phyloP scores from a whole-genome alignment of 2,329 filamentous ascomycete species.

The Sporothrix brunneoviolacea region DNA sequence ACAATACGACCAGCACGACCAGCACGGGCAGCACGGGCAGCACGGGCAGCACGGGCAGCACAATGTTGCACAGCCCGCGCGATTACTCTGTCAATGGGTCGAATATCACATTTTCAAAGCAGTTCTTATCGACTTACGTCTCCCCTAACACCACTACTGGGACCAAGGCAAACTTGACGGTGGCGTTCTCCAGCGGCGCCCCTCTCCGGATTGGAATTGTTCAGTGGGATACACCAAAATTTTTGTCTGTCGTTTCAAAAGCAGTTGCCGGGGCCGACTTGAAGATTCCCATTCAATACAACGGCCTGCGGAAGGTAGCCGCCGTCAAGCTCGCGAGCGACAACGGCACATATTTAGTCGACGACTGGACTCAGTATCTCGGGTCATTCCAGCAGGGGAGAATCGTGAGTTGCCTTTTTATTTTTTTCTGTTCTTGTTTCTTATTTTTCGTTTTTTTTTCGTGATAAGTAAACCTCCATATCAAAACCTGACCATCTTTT shows the following conservation, averaged over 20 bases:
- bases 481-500: too few relatives aligned
- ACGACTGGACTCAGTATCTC: constrained; percentile 50
- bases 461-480: too few relatives aligned
- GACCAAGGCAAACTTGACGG: constrained; percentile 42
- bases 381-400: constrained; percentile 45
- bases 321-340: constrained; percentile 43
- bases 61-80: too few relatives aligned
- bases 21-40: too few relatives aligned
- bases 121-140: constrained; percentile 41
- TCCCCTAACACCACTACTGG: constrained; percentile 35
- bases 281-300: constrained; percentile 44
- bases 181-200: constrained; percentile 46
- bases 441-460: too few relatives aligned
- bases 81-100: constrained; percentile 43
- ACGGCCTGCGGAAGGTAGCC: constrained; percentile 42
- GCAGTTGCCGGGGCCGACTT: constrained; percentile 27
- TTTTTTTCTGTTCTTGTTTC: too few relatives aligned
- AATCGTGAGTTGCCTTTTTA: too few relatives aligned
- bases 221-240: constrained; percentile 43
- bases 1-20: too few relatives aligned
- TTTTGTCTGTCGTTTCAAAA: constrained; percentile 18
- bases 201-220: constrained; percentile 41
- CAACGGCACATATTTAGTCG: constrained; percentile 45
- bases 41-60: too few relatives aligned
- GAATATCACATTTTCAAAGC: constrained; percentile 39